These are phyloP conservation scores for Pythium phragmitis DNA, from an alignment of 352 stramenopile genomes.

Conservation along the genomic window DNA sequence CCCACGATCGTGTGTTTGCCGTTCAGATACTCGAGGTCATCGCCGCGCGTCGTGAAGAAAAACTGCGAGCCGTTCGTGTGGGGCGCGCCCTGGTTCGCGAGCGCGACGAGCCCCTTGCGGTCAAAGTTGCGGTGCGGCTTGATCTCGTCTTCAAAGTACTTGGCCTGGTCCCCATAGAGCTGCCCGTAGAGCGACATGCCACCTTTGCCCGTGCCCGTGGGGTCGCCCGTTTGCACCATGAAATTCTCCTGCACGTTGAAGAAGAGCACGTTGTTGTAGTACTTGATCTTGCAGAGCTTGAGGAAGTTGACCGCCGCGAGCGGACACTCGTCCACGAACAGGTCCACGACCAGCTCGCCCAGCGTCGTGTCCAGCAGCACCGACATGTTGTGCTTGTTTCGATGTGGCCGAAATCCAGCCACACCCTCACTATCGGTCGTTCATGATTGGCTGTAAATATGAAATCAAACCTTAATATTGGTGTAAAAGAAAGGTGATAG, in stretches of 20 bases:
- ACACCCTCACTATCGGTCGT: neutral
- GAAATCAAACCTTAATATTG: neutral
- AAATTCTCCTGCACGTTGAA: slow-evolving; percentile 97
- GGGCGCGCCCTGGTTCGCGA: slow-evolving; percentile 72
- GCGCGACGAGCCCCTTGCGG: slow-evolving; percentile 67
- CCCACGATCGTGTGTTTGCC: slow-evolving; percentile 91
- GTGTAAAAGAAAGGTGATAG: neutral
- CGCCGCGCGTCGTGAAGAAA: slow-evolving; percentile 93
- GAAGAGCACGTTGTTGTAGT: slow-evolving; percentile 94
- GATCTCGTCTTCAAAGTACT: slow-evolving; percentile 83
- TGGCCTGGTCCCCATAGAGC: slow-evolving; percentile 82
- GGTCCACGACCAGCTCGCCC: slow-evolving; percentile 90
- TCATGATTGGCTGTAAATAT: neutral
- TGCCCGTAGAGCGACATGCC: slow-evolving; percentile 95
- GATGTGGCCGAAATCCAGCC: no score
- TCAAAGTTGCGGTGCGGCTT: slow-evolving; percentile 47
- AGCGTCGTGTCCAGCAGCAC: slow-evolving; percentile 93
- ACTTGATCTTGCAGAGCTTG: slow-evolving; percentile 95
- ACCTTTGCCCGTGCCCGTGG: slow-evolving; percentile 92
- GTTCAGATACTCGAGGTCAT: slow-evolving; percentile 92
- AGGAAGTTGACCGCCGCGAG: slow-evolving; percentile 91
- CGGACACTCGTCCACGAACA: slow-evolving; percentile 86
- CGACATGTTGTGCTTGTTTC: slow-evolving; percentile 61
- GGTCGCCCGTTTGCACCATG: slow-evolving; percentile 90
- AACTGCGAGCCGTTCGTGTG: slow-evolving; percentile 93